Evolutionary conservation across 2,329 filamentous ascomycete genomes (phyloP).

Genomic region (Penicillium hesseltinei): DNA sequence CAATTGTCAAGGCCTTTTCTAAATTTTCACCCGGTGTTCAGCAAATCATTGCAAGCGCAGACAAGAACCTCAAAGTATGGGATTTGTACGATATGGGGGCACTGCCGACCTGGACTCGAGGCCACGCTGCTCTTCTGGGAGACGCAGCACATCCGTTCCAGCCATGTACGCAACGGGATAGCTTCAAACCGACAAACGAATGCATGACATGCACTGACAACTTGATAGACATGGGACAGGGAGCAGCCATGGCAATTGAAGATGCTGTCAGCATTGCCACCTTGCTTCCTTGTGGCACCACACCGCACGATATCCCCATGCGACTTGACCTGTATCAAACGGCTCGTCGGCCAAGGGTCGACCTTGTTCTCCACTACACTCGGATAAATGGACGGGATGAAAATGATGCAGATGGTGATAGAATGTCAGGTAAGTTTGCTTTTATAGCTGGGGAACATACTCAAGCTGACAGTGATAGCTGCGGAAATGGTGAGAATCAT

Average conservation of each 20-base stretch:
- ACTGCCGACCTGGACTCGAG: constrained; percentile 55
- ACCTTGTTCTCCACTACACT: constrained; percentile 21
- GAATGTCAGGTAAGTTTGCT: constrained; percentile 18
- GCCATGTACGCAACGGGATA: constrained; percentile 37
- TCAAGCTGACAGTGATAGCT: constrained; percentile 15
- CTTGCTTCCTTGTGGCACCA: constrained; percentile 23
- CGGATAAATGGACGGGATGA: constrained; percentile 26
- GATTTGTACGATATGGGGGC: constrained; percentile 60
- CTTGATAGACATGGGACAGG: constrained; percentile 30
- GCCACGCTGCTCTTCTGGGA: constrained; percentile 57
- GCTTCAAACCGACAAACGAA: background rate
- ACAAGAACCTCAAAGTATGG: constrained; percentile 54
- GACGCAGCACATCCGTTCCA: constrained; percentile 68
- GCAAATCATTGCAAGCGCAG: constrained; percentile 33
- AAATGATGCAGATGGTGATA: constrained; percentile 10
- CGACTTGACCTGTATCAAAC: constrained; percentile 23
- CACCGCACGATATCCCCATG: constrained; percentile 13
- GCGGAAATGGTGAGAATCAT: constrained; percentile 25
- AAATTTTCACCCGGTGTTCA: constrained; percentile 18
- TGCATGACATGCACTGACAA: background rate
- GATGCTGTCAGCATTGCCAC: constrained; percentile 31
- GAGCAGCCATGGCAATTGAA: constrained; percentile 35
- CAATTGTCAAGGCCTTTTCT: constrained; percentile 17
- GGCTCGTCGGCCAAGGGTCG: constrained; percentile 21
- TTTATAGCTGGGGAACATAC: background rate